Base-by-base conservation (phyloP, 2,329 filamentous ascomycete genomes). In the Chaetomium strumarium region DNA sequence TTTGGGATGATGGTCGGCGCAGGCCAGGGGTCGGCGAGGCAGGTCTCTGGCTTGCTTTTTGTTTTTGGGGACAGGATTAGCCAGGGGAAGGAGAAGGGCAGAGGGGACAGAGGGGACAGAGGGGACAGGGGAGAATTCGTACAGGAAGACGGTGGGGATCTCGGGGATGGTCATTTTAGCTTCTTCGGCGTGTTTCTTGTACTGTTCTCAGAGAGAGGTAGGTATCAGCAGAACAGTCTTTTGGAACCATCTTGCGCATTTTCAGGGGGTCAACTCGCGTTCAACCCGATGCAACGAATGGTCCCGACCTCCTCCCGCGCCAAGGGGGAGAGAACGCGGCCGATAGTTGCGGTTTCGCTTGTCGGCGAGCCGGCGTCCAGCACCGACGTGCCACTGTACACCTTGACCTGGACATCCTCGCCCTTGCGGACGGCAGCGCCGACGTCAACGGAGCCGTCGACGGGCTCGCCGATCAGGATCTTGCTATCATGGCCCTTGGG, bases 351-450 rank as follows among this genome's bases (percentile, higher is more conserved):
- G 3, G 68, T 66, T 55, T 70, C 68, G 30, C 69, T 75, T 1
- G 80, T 83, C 12, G 70, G 69, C 19, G 69, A 65, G 2, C 81
- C 82, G 0, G 80, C 75, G 20, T 67, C 69, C 42, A 85, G 66
- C 1, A 82, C 77, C 2, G 82, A 85, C 1, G 68, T 70, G 16
- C 82, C 81, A 20, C 75, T 79, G 68, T 79, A 84, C 7, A 81
- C 70, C 38, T 72, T 71, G 42, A 81, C 79, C 29, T 72, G 61
- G 34, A 85, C 79, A 38, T 83, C 75, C 55, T 79, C 68, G 34
- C 78, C 78, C 42, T 78, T 73, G 56, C 75, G 74, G 29, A 83
- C 65, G 14, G 80, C 80, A 24, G 74, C 64, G 41, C 81, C 81
- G 41, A 85, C 76, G 60, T 85, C 80, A 31, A 81, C 56, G 10